Percentiles rank a stretch among this genome's conserved stretches.
Evolutionary conservation across 208 protist genomes (phyloP).

Genomic region (Leishmania mexicana): DNA sequence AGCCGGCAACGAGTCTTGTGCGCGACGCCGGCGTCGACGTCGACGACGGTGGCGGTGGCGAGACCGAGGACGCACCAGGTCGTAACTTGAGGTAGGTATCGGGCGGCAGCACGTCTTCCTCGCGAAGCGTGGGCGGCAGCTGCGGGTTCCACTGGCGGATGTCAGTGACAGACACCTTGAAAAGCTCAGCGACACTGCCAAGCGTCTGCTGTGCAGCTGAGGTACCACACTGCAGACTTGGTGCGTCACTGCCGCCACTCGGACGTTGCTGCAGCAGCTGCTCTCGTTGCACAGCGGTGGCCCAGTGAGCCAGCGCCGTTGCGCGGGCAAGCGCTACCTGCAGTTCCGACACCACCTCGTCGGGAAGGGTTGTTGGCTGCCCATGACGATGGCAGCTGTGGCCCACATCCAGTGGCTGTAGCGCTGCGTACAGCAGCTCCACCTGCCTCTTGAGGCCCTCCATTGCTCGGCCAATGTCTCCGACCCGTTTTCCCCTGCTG

Average conservation of each 20-base stretch:
- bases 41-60: neutral
- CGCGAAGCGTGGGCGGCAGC: slow-evolving; percentile 26
- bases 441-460: slow-evolving; percentile 52
- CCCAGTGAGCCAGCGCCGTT: slow-evolving; percentile 48
- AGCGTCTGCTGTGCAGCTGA: neutral
- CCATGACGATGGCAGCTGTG: neutral
- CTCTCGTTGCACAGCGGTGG: slow-evolving; percentile 24
- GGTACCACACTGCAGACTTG: neutral
- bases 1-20: neutral
- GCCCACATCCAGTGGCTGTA: slow-evolving; percentile 34
- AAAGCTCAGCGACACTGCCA: slow-evolving; percentile 23
- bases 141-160: slow-evolving; percentile 62
- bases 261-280: neutral
- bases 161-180: slow-evolving; percentile 30
- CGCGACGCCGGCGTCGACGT: neutral
- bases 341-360: slow-evolving; percentile 42
- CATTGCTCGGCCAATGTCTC: slow-evolving; percentile 15
- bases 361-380: slow-evolving; percentile 13
- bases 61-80: slow-evolving; percentile 8
- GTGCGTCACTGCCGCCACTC: neutral
- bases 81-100: slow-evolving; percentile 61
- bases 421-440: slow-evolving; percentile 37
- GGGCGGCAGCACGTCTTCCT: slow-evolving; percentile 33
- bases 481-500: neutral
- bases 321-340: slow-evolving; percentile 47